Conservation (phyloP, 2,329 filamentous ascomycete species). For the Stagonosporopsis cucurbitacearum region DNA sequence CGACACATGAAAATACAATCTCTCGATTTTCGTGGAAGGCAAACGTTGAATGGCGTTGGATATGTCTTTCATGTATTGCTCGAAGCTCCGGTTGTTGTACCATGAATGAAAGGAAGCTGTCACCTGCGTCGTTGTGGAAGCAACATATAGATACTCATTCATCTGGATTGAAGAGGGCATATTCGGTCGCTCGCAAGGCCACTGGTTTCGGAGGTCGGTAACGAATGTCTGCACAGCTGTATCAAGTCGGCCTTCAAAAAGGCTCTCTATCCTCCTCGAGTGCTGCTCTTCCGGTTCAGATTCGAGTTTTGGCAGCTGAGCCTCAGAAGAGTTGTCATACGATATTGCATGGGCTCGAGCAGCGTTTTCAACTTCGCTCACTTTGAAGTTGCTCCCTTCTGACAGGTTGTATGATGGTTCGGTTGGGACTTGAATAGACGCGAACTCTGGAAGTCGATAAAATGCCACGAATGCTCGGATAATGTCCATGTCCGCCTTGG, state of each 20-base stretch:
- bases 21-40: background rate
- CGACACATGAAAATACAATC: background rate
- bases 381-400: conserved; percentile 13
- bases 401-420: conserved; percentile 10
- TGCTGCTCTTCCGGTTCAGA: conserved; percentile 22
- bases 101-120: background rate
- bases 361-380: conserved; percentile 1
- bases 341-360: background rate
- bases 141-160: background rate
- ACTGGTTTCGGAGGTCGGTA: background rate
- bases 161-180: background rate
- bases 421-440: background rate
- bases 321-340: conserved; percentile 24
- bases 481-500: no score
- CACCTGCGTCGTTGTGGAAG: background rate
- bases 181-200: background rate
- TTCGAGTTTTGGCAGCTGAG: conserved; percentile 13
- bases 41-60: conserved; percentile 18
- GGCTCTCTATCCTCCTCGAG: background rate
- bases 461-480: no score
- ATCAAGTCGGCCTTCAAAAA: conserved; percentile 12
- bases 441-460: conserved; percentile 9
- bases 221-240: conserved; percentile 21
- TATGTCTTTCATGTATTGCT: background rate
- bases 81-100: background rate